A percentile compares a stretch with the other conserved stretches of the same genome.
These are phyloP conservation scores for Dactylellina haptotyla DNA, from an alignment of 2,329 filamentous ascomycete species.

Conservation along the genomic window DNA sequence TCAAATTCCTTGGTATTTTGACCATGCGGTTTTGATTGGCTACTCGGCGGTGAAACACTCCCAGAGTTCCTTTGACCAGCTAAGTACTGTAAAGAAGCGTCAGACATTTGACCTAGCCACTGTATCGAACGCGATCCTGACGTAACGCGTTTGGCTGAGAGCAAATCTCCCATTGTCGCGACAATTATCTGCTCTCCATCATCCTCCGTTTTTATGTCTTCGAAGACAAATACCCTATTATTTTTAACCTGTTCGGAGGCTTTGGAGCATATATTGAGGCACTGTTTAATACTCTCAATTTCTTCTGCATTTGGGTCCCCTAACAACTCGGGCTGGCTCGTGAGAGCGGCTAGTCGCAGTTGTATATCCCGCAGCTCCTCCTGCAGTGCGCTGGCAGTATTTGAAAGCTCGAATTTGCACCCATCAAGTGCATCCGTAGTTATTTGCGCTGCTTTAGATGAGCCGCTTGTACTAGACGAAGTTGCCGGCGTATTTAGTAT, in stretches of 20 bases:
- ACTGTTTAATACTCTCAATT: conserved; percentile 58
- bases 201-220: conserved; percentile 58
- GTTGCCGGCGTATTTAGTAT: conserved; percentile 33
- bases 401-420: conserved; percentile 56
- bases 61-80: neutral
- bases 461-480: conserved; percentile 17
- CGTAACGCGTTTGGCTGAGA: conserved; percentile 59
- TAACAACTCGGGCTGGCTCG: conserved; percentile 19
- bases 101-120: conserved; percentile 58
- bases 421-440: conserved; percentile 51
- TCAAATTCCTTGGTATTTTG: no score
- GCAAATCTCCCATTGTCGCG: conserved; percentile 59
- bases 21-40: no score
- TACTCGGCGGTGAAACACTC: no score
- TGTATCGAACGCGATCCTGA: conserved; percentile 56
- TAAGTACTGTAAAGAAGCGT: conserved; percentile 59
- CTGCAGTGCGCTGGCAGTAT: conserved; percentile 56
- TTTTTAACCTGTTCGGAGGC: conserved; percentile 58
- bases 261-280: conserved; percentile 58
- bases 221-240: conserved; percentile 58
- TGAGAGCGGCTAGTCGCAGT: conserved; percentile 52
- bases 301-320: conserved; percentile 57
- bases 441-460: conserved; percentile 53
- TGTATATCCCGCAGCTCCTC: conserved; percentile 56
- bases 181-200: conserved; percentile 59